Conservation (phyloP, 1,284 basidiomycete genomes). For the Pseudozyma tsukubaensis region DNA sequence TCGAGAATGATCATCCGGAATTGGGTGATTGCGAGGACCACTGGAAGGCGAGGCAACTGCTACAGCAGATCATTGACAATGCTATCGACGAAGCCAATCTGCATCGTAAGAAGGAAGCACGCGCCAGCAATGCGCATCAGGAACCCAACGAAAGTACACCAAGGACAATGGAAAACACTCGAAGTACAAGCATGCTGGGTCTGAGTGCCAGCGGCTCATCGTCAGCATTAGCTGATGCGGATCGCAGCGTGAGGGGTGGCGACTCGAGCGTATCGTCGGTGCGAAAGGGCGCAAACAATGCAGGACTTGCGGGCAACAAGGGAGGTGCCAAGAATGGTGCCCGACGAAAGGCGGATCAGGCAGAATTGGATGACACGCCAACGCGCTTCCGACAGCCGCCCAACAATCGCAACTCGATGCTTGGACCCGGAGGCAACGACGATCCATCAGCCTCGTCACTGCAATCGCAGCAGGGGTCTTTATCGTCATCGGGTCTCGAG, state of each 20-base stretch:
- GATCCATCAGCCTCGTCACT: conserved; percentile 25
- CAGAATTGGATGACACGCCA: conserved; percentile 45
- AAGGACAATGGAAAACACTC: conserved; percentile 15
- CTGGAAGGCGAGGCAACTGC: conserved; percentile 54
- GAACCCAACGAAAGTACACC: conserved; percentile 32
- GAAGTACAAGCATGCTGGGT: conserved; percentile 31
- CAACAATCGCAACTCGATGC: conserved; percentile 34
- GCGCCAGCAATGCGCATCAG: conserved; percentile 31
- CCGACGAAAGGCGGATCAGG: conserved; percentile 48
- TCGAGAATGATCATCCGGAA: conserved; percentile 49
- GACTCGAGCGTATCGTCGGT: conserved; percentile 25
- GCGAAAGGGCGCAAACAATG: conserved; percentile 20
- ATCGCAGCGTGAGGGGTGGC: conserved; percentile 23
- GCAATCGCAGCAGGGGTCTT: conserved; percentile 35
- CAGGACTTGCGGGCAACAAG: conserved; percentile 8
- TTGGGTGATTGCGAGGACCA: conserved; percentile 56
- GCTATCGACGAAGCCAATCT: conserved; percentile 58
- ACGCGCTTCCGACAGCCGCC: conserved; percentile 42
- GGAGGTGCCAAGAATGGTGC: conserved; percentile 21
- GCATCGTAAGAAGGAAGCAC: conserved; percentile 50
- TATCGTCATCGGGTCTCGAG: conserved; percentile 36
- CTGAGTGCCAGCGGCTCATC: conserved; percentile 33
- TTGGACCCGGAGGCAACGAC: conserved; percentile 22
- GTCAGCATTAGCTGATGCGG: conserved; percentile 36
- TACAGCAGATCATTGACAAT: conserved; percentile 61